Evolutionary conservation across 805 yeast species (phyloP).

Genomic region (Sugiyamaella boreocaroliniensis): DNA sequence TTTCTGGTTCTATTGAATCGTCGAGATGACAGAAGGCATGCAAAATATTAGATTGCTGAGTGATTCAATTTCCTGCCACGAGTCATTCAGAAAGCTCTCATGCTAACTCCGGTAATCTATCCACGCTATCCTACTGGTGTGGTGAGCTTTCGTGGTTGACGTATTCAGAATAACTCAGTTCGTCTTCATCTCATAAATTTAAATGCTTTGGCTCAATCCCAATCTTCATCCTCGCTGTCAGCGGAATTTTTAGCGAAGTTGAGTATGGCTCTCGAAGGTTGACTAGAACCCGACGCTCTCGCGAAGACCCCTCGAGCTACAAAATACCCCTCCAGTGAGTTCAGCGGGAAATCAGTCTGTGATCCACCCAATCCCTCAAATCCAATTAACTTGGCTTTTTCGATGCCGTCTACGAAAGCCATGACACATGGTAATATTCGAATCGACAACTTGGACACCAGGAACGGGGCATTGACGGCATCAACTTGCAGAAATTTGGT

Average conservation of each 20-base stretch:
- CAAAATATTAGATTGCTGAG: too few relatives aligned
- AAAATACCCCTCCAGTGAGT: not conserved
- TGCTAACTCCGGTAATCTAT: too few relatives aligned
- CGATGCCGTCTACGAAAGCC: conserved; percentile 54
- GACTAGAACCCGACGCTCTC: not conserved
- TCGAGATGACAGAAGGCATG: too few relatives aligned
- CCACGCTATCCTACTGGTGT: too few relatives aligned
- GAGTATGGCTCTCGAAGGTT: not conserved
- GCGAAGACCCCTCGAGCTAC: not conserved
- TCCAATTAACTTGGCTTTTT: conserved; percentile 57
- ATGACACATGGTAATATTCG: conserved; percentile 68
- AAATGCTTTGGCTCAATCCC: not conserved
- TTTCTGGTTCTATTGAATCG: too few relatives aligned
- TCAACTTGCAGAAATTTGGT: conserved; percentile 42
- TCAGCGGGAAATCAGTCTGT: not conserved
- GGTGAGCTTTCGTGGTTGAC: too few relatives aligned
- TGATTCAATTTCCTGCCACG: too few relatives aligned
- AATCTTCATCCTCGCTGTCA: not conserved
- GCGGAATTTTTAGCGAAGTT: not conserved
- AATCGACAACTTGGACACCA: conserved; percentile 55
- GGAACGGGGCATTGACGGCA: conserved; percentile 65
- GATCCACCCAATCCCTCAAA: conserved; percentile 46
- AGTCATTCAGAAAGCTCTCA: too few relatives aligned
- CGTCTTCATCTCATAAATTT: too few relatives aligned
- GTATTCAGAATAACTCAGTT: too few relatives aligned